Evolutionary conservation across 768 basidiomycete species (phyloP), one percentile per base, ranked within the genome.

Genomic region (Obba rivulosa): DNA sequence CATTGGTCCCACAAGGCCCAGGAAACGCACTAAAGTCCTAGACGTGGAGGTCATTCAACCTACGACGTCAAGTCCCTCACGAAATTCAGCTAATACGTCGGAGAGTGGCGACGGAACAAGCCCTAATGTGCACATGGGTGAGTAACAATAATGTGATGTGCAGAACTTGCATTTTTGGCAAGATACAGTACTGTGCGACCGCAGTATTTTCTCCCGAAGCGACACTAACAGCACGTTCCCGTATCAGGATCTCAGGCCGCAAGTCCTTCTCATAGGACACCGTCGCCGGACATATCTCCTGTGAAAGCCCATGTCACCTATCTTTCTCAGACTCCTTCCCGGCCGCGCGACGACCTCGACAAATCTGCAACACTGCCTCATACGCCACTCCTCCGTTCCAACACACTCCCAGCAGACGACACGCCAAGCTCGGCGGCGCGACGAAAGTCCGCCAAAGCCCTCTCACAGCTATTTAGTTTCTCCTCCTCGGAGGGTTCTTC

Each of bases 401-500:
- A 46, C 20, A 47, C 45, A 13, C 8, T 47, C 10, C 31, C 14
- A 7, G 34, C 21, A 8, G 14, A 9, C 28, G 14, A 34, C 17
- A 5, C 21, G 34, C 8, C 3, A 37, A 25, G 2, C 5, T 25
- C 40, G 34, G 38, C 50, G 8, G 41, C 51, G 10, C 22, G 40
- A 11, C 40, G 38, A 10, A 52, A 42, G 41, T 43, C 67, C 13
- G 66, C 72, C 3, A 70, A 67, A 41, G 74, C 79, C 52, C 59
- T 78, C 1, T 73, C 78, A 1, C 57, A 64, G 9, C 69, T 81
- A 11, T 80, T 80, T 55, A 65, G 71, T 36, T 59, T 69, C 25
- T 58, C 69, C 53, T 23, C 24, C 25, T 23, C 20, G 34, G 11
- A 8, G 43, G 34, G 13, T 5, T 8, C 28, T 18, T 20, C 10